Conservation (phyloP, 495 filamentous ascomycete species). For the Xylaria venustula region DNA sequence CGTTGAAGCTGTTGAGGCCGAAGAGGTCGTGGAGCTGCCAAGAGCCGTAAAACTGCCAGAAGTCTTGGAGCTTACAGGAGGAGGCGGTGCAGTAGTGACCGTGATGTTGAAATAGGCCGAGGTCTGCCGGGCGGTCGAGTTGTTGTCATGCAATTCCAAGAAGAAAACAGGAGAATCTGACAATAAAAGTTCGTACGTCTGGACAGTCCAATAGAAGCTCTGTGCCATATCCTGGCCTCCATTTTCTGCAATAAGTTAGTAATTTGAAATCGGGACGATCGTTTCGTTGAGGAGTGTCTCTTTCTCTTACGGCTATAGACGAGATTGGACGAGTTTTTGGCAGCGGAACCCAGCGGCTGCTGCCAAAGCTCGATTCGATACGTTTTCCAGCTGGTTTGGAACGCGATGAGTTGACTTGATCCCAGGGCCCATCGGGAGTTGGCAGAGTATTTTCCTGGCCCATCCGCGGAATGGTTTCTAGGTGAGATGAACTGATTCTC, state of each 20-base stretch:
- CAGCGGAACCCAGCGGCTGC: not conserved
- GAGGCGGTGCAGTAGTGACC: not conserved
- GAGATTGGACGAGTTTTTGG: not conserved
- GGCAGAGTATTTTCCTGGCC: not conserved
- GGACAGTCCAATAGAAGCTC: slow-evolving; percentile 7
- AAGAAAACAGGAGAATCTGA: not conserved
- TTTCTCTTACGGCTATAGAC: not conserved
- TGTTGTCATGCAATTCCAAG: not conserved
- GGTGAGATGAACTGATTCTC: slow-evolving; percentile 6
- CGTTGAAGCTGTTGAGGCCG: not conserved
- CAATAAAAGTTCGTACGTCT: not conserved
- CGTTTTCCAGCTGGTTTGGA: not conserved
- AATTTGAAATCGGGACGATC: not conserved
- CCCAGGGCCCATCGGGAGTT: not conserved
- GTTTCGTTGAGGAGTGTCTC: not conserved
- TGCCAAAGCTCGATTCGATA: slow-evolving; percentile 5
- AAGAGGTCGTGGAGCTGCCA: not conserved
- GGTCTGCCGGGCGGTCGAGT: not conserved
- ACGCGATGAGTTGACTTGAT: not conserved
- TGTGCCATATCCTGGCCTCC: not conserved
- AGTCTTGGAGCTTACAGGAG: not conserved
- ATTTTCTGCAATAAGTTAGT: not conserved
- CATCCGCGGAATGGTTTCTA: not conserved
- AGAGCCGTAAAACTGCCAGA: not conserved
- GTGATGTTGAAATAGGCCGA: slow-evolving; percentile 3